Evolutionary conservation across 768 basidiomycete species (phyloP).

Genomic region (Leucogyrophana mollusca): DNA sequence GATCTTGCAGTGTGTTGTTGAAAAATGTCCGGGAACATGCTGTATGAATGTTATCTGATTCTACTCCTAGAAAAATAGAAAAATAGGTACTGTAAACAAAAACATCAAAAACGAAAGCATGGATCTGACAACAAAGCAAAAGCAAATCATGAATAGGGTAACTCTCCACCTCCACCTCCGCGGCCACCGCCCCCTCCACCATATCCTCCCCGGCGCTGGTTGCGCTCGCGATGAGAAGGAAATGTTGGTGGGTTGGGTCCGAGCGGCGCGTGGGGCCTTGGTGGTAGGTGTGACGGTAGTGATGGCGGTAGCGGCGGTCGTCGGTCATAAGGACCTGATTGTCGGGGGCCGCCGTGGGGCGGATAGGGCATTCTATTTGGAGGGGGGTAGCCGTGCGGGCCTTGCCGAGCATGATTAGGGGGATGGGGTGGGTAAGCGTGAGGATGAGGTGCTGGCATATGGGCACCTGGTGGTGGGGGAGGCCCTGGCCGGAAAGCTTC

Average conservation of each 20-base stretch:
- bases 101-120: neutral
- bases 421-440: conserved; percentile 1
- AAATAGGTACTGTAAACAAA: neutral
- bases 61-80: neutral
- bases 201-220: conserved; percentile 7
- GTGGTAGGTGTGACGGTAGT: conserved; percentile 15
- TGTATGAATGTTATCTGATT: neutral
- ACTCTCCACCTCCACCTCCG: conserved; percentile 14
- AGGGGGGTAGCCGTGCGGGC: conserved; percentile 4
- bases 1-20: too few species aligned
- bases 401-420: neutral
- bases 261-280: conserved; percentile 19
- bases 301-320: conserved; percentile 1
- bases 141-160: conserved; percentile 27
- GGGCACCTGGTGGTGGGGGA: conserved; percentile 23
- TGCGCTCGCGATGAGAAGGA: neutral
- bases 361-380: conserved; percentile 7
- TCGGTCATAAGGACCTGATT: neutral
- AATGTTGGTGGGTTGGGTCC: conserved; percentile 14
- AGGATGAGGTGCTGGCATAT: conserved; percentile 27
- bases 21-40: too few species aligned
- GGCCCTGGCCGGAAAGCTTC: conserved; percentile 32
- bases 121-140: neutral
- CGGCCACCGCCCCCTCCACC: conserved; percentile 11
- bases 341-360: conserved; percentile 2